A percentile compares a stretch with the other conserved stretches of the same genome.
Evolutionary conservation across 2,329 filamentous ascomycete species (phyloP).

Genomic region (Colletotrichum salicis): DNA sequence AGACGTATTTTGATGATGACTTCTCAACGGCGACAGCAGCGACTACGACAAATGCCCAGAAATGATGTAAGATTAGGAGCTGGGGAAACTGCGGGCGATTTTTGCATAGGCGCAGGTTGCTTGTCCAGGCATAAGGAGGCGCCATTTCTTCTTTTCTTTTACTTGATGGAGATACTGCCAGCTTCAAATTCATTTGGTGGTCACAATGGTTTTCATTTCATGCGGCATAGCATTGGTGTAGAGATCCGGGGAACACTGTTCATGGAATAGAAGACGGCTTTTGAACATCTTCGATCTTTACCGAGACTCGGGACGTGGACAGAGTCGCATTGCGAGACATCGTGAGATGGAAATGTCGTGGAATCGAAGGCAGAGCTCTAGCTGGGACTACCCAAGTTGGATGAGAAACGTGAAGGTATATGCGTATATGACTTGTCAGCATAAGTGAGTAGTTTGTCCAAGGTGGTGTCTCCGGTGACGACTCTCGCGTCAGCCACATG

Average conservation of each 20-base stretch:
- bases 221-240: conserved; percentile 29
- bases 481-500: no score
- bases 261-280: conserved; percentile 11
- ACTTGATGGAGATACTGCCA: background rate
- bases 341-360: background rate
- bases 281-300: background rate
- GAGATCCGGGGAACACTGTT: conserved; percentile 7
- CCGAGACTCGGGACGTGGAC: background rate
- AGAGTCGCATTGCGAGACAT: background rate
- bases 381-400: background rate
- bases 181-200: background rate
- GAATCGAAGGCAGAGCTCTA: background rate
- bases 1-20: conserved; percentile 26
- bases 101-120: conserved; percentile 18
- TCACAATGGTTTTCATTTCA: conserved; percentile 1
- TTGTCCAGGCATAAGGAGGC: background rate
- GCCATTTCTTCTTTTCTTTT: background rate
- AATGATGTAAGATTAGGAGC: conserved; percentile 24
- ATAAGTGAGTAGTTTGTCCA: background rate
- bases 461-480: no score
- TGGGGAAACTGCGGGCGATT: conserved; percentile 6
- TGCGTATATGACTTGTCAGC: background rate
- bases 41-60: conserved; percentile 23
- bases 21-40: conserved; percentile 5
- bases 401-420: background rate